Percentiles rank a stretch among this genome's conserved stretches.
Evolutionary conservation across 805 yeast species (phyloP).

Genomic region (Hermanozyma aechmeae): DNA sequence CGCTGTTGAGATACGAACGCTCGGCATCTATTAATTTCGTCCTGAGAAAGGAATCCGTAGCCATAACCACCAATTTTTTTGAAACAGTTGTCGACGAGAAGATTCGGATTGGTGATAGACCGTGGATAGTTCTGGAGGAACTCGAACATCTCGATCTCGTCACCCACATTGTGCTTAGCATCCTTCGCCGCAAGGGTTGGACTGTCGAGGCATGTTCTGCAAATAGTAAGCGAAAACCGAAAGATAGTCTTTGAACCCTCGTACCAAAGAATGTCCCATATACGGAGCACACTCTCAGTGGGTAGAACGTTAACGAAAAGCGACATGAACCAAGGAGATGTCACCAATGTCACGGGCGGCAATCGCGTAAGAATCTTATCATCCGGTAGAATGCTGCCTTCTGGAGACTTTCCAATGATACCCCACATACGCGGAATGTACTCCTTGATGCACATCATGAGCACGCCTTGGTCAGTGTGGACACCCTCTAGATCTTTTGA

Average conservation of each 20-base stretch:
- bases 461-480: constrained; percentile 87
- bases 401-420: constrained; percentile 30
- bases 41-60: constrained; percentile 70
- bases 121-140: constrained; percentile 79
- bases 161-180: constrained; percentile 11
- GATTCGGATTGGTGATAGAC: constrained; percentile 56
- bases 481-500: constrained; percentile 89
- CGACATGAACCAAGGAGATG: constrained; percentile 98
- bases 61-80: constrained; percentile 56
- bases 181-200: constrained; percentile 38
- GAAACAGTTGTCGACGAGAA: constrained; percentile 65
- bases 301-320: constrained; percentile 88
- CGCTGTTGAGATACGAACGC: constrained; percentile 67
- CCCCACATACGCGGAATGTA: constrained; percentile 78
- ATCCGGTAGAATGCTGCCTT: constrained; percentile 30
- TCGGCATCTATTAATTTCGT: constrained; percentile 70
- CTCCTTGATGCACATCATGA: constrained; percentile 79
- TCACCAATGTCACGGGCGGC: constrained; percentile 88
- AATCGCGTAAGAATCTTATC: constrained; percentile 56
- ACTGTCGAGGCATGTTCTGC: constrained; percentile 57
- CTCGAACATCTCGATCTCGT: constrained; percentile 58
- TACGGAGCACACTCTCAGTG: constrained; percentile 74
- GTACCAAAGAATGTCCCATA: constrained; percentile 93
- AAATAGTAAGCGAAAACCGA: constrained; percentile 70
- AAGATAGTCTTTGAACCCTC: constrained; percentile 86